These are phyloP conservation scores for Daldinia vernicosa DNA, from an alignment of 495 filamentous ascomycete genomes.

Conservation along the genomic window DNA sequence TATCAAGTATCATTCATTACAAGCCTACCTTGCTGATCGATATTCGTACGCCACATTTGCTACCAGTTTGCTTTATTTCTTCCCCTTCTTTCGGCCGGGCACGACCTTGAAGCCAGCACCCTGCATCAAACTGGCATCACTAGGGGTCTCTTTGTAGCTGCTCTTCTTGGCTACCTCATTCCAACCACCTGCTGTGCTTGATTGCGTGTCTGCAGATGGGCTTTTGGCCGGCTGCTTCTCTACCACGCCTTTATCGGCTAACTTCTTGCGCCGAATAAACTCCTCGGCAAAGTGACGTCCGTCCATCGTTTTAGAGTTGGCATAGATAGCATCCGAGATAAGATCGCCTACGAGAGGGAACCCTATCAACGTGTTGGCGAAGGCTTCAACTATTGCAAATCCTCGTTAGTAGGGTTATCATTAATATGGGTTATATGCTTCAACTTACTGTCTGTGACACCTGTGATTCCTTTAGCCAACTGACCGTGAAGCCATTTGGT, in stretches of 20 bases:
- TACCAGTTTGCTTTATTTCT: constrained; percentile 57
- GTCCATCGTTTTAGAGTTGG: constrained; percentile 84
- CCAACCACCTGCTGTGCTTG: constrained; percentile 77
- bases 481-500: constrained; percentile 87
- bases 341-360: constrained; percentile 81
- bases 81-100: constrained; percentile 91
- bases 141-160: constrained; percentile 54
- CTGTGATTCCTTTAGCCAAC: constrained; percentile 64
- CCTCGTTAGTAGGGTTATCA: constrained; percentile 45
- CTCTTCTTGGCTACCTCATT: constrained; percentile 97
- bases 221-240: constrained; percentile 63
- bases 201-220: constrained; percentile 56
- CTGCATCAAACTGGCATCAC: constrained; percentile 62
- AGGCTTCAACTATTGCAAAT: constrained; percentile 74
- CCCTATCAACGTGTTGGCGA: constrained; percentile 75
- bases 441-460: constrained; percentile 56
- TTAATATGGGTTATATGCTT: constrained; percentile 66
- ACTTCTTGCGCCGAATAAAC: constrained; percentile 89
- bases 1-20: background rate
- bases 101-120: constrained; percentile 85
- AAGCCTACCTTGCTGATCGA: background rate
- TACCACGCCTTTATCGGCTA: constrained; percentile 88
- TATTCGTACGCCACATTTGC: constrained; percentile 1
- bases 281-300: constrained; percentile 93
- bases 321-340: constrained; percentile 89